Evolutionary conservation across 305 asterid genomes (phyloP), one percentile per base, ranked within the genome.

Genomic region (Fraxinus sp.): DNA sequence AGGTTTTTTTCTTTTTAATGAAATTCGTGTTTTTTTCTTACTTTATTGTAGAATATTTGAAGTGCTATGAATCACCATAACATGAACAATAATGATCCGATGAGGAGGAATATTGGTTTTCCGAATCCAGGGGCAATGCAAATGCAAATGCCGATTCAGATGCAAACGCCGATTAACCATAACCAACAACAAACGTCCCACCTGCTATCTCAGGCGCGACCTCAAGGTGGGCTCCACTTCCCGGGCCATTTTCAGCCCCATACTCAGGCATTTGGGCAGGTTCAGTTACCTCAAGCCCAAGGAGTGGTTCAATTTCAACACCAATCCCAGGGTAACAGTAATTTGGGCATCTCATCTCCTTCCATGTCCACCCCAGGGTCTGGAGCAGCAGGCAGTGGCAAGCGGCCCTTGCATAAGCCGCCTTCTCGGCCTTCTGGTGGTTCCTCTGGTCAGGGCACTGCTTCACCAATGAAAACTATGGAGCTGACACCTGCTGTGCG

Each of bases 381-480:
- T 37, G 92, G 87, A 28, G 75, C 84, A 9, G 81, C 84, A 26
- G 91, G 88, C 24, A 85, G 87, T 78, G 71, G 55, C 2, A 87
- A 85, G 76, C 77, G 85, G 77, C 92, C 93, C 74, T 85, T 84
- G 3, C 90, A 93, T 16, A 92, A 83, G 87, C 97, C 97, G 7
- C 94, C 97, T 57, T 86, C 99, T 49, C 92, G 97, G 71, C 91
- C 91, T 26, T 80, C 96, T 57, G 96, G 94, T 33, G 93, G 92
- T 5, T 82, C 94, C 10, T 79, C 96, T 68, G 93, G 91, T 83
- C 96, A 89, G 85, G 97, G 97, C 10, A 71, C 91, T 81, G 91
- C 90, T 83, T 92, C 98, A 16, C 97, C 94, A 5, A 92, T 94
- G 93, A 95, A 95, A 86, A 95, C 99, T 13, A 94, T 95, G 98